Evolutionary conservation across 129 eudicot genomes (phyloP).

Genomic region (Ambrosia trifida): DNA sequence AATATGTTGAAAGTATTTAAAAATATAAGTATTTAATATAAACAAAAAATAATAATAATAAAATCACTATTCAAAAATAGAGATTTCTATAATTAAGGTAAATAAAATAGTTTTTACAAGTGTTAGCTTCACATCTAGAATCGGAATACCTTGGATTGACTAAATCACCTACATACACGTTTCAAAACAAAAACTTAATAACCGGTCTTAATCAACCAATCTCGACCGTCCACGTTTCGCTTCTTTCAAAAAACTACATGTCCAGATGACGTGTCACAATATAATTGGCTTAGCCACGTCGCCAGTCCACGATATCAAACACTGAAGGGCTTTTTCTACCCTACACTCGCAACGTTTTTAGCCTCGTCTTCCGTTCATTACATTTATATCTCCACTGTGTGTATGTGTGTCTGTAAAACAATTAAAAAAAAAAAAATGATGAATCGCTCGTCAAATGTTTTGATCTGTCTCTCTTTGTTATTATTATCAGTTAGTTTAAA

Average conservation of each 20-base stretch:
- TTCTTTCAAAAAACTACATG: slow-evolving; percentile 8
- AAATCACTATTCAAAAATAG: too few species aligned
- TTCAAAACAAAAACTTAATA: background rate
- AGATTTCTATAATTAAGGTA: too few species aligned
- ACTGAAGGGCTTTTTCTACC: slow-evolving; percentile 41
- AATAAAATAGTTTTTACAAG: too few species aligned
- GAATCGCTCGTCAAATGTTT: slow-evolving; percentile 16
- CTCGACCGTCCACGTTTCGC: slow-evolving; percentile 27
- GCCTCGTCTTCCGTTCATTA: slow-evolving; percentile 17
- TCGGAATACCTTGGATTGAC: background rate
- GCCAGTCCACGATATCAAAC: slow-evolving; percentile 22
- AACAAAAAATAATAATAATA: too few species aligned
- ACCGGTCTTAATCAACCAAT: slow-evolving; percentile 13
- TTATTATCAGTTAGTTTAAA: slow-evolving; percentile 24
- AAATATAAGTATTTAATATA: too few species aligned
- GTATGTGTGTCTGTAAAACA: slow-evolving; percentile 2
- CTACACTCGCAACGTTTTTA: slow-evolving; percentile 21
- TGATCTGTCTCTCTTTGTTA: slow-evolving; percentile 26
- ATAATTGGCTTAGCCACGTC: slow-evolving; percentile 51
- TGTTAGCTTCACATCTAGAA: background rate
- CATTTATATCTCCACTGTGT: slow-evolving; percentile 22
- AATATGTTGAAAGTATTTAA: too few species aligned
- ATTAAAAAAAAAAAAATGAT: slow-evolving; percentile 10
- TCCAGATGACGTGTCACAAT: slow-evolving; percentile 32
- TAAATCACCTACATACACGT: slow-evolving; percentile 12